Percentiles rank a stretch among this genome's conserved stretches.
Evolutionary conservation across 495 filamentous ascomycete species (phyloP).

Genomic region (Pyrenula aspistea): DNA sequence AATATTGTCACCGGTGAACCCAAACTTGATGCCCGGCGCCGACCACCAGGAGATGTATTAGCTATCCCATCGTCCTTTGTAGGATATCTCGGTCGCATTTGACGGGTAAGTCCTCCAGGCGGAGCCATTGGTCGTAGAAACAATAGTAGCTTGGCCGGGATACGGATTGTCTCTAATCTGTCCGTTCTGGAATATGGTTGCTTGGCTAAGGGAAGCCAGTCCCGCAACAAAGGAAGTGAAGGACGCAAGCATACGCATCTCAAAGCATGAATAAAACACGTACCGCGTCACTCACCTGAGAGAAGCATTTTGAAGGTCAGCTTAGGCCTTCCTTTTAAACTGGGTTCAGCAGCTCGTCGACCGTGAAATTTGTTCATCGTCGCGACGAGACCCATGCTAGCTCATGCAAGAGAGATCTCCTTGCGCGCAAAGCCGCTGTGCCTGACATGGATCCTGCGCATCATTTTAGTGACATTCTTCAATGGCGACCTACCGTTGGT

Average conservation of each 20-base stretch:
- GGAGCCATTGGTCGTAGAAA: conserved; percentile 11
- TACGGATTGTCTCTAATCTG: conserved; percentile 33
- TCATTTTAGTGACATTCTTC: background rate
- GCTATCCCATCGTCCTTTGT: conserved; percentile 60
- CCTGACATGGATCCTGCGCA: background rate
- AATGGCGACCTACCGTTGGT: background rate
- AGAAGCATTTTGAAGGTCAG: no score
- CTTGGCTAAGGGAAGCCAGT: background rate
- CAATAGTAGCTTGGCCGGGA: conserved; percentile 16
- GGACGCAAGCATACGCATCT: background rate
- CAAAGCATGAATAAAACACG: background rate
- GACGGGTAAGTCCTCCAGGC: conserved; percentile 40
- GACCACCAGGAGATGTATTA: conserved; percentile 55
- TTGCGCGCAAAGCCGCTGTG: background rate
- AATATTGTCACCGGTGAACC: conserved; percentile 49
- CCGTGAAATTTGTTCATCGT: background rate
- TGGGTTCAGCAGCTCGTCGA: no score
- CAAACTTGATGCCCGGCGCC: conserved; percentile 52
- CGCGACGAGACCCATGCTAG: background rate
- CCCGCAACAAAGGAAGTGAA: background rate
- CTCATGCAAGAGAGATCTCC: background rate
- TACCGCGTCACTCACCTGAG: no score
- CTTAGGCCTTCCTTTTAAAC: no score
- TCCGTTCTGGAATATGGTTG: conserved; percentile 53
- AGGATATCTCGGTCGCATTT: conserved; percentile 48